Conservation (phyloP, 805 yeast species). For the Ogataea salicorniae region DNA sequence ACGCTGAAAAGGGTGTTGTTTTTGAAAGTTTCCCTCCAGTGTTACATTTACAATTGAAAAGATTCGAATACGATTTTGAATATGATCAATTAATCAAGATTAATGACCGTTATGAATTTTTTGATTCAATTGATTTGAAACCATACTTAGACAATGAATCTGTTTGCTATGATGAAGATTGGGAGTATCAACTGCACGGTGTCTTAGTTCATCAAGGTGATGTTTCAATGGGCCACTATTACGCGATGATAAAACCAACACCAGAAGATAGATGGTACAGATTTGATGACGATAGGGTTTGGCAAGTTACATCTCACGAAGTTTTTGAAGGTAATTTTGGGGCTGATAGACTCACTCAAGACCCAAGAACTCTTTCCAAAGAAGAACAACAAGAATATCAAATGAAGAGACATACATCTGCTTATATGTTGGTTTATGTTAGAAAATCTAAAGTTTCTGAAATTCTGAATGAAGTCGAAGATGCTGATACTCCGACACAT, state of each 20-base stretch:
- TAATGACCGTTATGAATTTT: conserved; percentile 88
- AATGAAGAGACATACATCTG: conserved; percentile 81
- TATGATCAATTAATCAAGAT: conserved; percentile 84
- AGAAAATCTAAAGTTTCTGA: conserved; percentile 54
- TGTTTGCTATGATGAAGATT: conserved; percentile 45
- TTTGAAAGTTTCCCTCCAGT: conserved; percentile 90
- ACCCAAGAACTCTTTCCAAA: conserved; percentile 47
- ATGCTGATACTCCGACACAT: conserved; percentile 59
- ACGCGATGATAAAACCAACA: conserved; percentile 85
- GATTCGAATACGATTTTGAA: conserved; percentile 92
- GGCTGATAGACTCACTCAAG: conserved; percentile 52
- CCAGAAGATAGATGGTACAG: conserved; percentile 71
- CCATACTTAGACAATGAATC: conserved; percentile 67
- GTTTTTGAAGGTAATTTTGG: conserved; percentile 94
- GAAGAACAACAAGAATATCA: conserved; percentile 58
- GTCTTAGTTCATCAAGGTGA: conserved; percentile 96
- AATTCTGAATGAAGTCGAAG: conserved; percentile 53
- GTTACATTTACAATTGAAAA: conserved; percentile 83
- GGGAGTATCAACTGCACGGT: conserved; percentile 84
- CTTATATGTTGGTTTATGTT: conserved; percentile 94
- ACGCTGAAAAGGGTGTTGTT: conserved; percentile 93
- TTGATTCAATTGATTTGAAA: conserved; percentile 71
- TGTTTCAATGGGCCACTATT: conserved; percentile 93
- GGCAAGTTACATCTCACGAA: conserved; percentile 76
- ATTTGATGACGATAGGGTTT: conserved; percentile 94